These are phyloP conservation scores for Aegilops longissima DNA, from an alignment of 176 grass and related monocot species.

Conservation along the genomic window DNA sequence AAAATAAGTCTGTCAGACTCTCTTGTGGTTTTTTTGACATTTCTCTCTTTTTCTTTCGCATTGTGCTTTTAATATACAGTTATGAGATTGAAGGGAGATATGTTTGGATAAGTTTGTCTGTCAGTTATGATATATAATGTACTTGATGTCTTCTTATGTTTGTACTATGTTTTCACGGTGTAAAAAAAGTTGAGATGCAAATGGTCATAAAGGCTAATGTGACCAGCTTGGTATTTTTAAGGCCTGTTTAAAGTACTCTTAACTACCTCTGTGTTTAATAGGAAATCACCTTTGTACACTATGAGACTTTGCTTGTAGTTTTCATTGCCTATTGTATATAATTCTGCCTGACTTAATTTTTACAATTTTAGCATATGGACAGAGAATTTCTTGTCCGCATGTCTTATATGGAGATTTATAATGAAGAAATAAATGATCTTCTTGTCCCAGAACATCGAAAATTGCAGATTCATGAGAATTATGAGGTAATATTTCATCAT, in stretches of 20 bases:
- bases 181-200: constrained; percentile 15
- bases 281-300: background rate
- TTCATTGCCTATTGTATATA: constrained; percentile 10
- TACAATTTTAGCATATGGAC: constrained; percentile 58
- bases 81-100: background rate
- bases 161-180: background rate
- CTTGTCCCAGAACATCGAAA: constrained; percentile 92
- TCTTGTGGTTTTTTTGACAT: background rate
- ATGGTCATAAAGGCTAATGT: background rate
- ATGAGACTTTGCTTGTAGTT: constrained; percentile 7
- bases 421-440: constrained; percentile 97
- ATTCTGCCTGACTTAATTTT: constrained; percentile 23
- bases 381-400: constrained; percentile 92
- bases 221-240: background rate
- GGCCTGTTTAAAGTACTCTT: background rate
- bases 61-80: background rate
- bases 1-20: background rate
- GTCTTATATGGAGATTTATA: constrained; percentile 99
- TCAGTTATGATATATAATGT: background rate
- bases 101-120: constrained; percentile 4
- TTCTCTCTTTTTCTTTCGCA: background rate
- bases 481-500: constrained; percentile 51
- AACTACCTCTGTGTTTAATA: constrained; percentile 7
- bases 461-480: constrained; percentile 91
- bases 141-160: background rate